A percentile compares a stretch with the other conserved stretches of the same genome.
Conservation (phyloP, 768 basidiomycete species). For the Leucocoprinus sp. region DNA sequence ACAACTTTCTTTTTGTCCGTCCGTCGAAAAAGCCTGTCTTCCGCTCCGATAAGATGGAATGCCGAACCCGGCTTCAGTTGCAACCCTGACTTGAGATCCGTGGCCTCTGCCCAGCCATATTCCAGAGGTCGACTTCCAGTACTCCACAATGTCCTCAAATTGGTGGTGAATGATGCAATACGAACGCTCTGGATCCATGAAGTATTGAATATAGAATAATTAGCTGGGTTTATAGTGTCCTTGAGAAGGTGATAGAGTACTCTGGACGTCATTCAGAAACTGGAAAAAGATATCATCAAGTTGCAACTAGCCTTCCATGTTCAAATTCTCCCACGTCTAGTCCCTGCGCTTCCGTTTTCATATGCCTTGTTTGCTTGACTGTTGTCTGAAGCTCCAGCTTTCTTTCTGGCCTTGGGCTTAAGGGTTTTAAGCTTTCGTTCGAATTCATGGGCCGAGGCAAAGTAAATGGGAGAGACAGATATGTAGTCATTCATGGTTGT, state of each 20-base stretch:
- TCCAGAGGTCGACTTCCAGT: constrained; percentile 20
- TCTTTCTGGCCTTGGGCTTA: constrained; percentile 29
- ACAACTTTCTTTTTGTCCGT: constrained; percentile 12
- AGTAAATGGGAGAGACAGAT: constrained; percentile 42
- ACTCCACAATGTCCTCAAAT: constrained; percentile 17
- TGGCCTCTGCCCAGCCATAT: constrained; percentile 30
- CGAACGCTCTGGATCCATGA: constrained; percentile 18
- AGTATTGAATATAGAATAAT: constrained; percentile 16
- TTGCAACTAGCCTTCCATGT: constrained; percentile 32
- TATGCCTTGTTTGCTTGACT: constrained; percentile 37
- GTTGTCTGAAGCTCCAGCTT: constrained; percentile 23
- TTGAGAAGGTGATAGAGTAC: constrained; percentile 18
- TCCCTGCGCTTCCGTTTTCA: constrained; percentile 14
- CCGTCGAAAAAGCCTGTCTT: constrained; percentile 15
- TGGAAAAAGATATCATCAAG: background rate
- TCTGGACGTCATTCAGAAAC: constrained; percentile 10
- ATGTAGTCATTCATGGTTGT: constrained; percentile 24
- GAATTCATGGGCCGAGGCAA: constrained; percentile 24
- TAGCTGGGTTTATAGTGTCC: constrained; percentile 12
- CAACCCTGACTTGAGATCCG: constrained; percentile 9
- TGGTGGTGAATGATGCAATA: constrained; percentile 22
- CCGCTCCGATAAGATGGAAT: constrained; percentile 17
- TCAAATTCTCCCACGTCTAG: constrained; percentile 36
- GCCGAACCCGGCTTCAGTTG: constrained; percentile 15
- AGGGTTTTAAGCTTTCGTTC: constrained; percentile 29